Percentiles rank a stretch among this genome's conserved stretches.
phyloP scores from a whole-genome alignment of 768 basidiomycete genomes.

The Boletus subparvulus region DNA sequence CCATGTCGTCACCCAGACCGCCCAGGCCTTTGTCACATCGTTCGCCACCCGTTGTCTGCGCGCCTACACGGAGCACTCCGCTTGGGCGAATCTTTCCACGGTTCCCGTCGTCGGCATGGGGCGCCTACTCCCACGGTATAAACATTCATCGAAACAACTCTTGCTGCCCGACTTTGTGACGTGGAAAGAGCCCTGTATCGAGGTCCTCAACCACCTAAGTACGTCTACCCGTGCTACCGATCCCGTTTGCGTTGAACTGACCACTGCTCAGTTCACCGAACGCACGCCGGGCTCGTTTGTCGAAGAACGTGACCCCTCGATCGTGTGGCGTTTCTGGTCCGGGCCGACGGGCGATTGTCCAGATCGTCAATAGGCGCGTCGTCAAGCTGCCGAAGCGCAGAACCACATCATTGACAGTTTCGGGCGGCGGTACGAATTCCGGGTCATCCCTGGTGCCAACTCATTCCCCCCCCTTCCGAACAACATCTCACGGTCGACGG shows the following conservation, averaged over 20 bases:
- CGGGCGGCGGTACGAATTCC: slow-evolving; percentile 78
- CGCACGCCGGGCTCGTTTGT: slow-evolving; percentile 85
- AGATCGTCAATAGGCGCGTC: slow-evolving; percentile 77
- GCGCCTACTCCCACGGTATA: slow-evolving; percentile 65
- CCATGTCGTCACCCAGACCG: slow-evolving; percentile 84
- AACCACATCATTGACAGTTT: slow-evolving; percentile 90
- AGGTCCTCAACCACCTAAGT: slow-evolving; percentile 87
- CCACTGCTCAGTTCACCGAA: slow-evolving; percentile 66
- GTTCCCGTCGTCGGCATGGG: slow-evolving; percentile 45
- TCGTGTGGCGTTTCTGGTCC: slow-evolving; percentile 87
- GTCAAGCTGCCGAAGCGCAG: slow-evolving; percentile 88
- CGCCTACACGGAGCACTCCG: slow-evolving; percentile 65
- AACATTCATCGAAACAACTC: slow-evolving; percentile 61
- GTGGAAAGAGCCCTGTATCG: slow-evolving; percentile 79
- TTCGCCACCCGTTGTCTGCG: slow-evolving; percentile 77
- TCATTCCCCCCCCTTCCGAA: slow-evolving; percentile 82
- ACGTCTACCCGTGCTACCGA: slow-evolving; percentile 29
- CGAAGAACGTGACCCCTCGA: slow-evolving; percentile 77
- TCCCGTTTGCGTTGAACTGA: background rate
- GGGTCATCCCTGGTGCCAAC: slow-evolving; percentile 79
- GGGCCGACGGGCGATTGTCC: slow-evolving; percentile 44
- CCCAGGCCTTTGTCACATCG: slow-evolving; percentile 76
- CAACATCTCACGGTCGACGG: slow-evolving; percentile 80
- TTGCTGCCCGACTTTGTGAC: slow-evolving; percentile 77
- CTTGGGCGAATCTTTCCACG: slow-evolving; percentile 25